Evolutionary conservation across 2,329 filamentous ascomycete species (phyloP).

Genomic region (Aureobasidium subglaciale): DNA sequence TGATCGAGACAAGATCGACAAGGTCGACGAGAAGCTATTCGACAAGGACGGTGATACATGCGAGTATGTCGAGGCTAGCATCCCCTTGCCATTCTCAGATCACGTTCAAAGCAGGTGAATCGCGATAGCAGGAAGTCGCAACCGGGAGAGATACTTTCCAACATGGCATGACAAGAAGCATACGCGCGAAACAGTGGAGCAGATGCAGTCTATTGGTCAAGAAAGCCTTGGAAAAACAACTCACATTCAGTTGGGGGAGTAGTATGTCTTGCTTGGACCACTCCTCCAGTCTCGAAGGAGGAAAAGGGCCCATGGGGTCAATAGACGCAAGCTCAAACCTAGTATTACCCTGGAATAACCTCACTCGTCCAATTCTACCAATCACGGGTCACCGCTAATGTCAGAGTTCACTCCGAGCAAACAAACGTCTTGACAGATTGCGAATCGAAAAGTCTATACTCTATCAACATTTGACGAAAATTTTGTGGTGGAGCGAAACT

Average conservation of each 20-base stretch:
- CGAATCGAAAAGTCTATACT: conserved; percentile 5
- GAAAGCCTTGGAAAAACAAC: background rate
- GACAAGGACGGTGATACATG: background rate
- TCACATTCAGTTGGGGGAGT: background rate
- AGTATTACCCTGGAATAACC: background rate
- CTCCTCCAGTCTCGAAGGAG: background rate
- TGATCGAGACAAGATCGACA: background rate
- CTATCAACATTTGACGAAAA: background rate
- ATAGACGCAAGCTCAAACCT: background rate
- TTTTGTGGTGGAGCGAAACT: background rate
- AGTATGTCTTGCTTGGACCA: background rate
- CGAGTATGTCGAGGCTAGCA: background rate
- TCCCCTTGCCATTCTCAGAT: background rate
- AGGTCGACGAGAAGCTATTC: background rate
- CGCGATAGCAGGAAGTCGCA: background rate
- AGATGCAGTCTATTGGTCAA: background rate
- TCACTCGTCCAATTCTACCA: background rate
- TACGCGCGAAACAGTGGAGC: background rate
- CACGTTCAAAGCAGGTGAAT: background rate
- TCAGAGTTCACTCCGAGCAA: background rate
- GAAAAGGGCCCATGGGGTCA: background rate
- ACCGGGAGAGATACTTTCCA: background rate
- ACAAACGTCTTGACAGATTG: background rate
- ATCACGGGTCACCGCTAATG: background rate
- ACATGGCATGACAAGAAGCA: background rate